A percentile compares a stretch with the other conserved stretches of the same genome.
Conservation (phyloP, 2,329 filamentous ascomycete genomes). For the Rutstroemia sp. region DNA sequence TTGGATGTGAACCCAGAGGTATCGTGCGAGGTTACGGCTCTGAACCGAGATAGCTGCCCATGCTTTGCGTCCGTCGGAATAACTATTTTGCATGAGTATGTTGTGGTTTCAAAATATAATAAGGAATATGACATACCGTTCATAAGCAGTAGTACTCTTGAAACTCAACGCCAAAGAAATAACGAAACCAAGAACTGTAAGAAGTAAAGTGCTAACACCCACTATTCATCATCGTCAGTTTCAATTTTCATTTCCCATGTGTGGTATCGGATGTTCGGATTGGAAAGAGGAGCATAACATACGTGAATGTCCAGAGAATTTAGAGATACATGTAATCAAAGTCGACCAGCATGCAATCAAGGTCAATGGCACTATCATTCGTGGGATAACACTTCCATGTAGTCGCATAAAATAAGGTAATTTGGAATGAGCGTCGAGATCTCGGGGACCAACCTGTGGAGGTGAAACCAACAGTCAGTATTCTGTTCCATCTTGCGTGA, state of each 20-base stretch:
- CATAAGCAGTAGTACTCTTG: constrained; percentile 69
- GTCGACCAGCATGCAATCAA: constrained; percentile 60
- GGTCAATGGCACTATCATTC: constrained; percentile 62
- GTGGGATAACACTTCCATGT: constrained; percentile 67
- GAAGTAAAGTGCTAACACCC: constrained; percentile 57
- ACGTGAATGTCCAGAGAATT: constrained; percentile 24
- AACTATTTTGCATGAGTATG: constrained; percentile 26
- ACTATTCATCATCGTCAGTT: constrained; percentile 27
- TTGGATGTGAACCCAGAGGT: constrained; percentile 73
- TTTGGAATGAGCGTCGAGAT: constrained; percentile 68
- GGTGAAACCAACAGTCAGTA: not conserved
- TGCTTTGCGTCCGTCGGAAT: constrained; percentile 55
- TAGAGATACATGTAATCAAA: constrained; percentile 49
- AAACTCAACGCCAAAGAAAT: constrained; percentile 74
- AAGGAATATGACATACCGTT: constrained; percentile 37
- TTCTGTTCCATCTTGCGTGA: not conserved
- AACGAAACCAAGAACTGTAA: constrained; percentile 76
- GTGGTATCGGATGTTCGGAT: no score
- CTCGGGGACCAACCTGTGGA: constrained; percentile 47
- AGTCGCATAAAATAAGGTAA: constrained; percentile 69
- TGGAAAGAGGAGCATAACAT: constrained; percentile 7
- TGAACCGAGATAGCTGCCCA: constrained; percentile 57
- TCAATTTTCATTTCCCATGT: no score
- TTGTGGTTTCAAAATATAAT: not conserved
- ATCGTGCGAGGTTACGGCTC: constrained; percentile 60